phyloP scores from a whole-genome alignment of 2,329 filamentous ascomycete genomes.

The Pseudogymnoascus pannorum region DNA sequence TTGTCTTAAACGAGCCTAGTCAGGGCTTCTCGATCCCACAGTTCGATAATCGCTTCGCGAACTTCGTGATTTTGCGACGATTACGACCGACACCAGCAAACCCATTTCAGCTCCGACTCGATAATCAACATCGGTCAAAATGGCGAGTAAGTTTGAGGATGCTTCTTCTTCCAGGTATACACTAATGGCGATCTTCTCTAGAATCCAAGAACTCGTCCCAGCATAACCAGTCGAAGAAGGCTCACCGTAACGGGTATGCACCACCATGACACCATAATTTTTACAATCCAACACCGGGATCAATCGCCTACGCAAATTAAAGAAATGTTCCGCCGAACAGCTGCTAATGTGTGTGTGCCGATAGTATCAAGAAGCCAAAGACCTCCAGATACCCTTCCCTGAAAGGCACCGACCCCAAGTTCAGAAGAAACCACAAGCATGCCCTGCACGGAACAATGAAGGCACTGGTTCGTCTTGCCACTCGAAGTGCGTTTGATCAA shows the following conservation, averaged over 20 bases:
- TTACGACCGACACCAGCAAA: conserved; percentile 9
- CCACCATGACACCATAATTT: conserved; percentile 1
- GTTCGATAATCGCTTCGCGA: conserved; percentile 9
- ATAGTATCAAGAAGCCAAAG: conserved; percentile 99
- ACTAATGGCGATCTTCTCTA: conserved; percentile 33
- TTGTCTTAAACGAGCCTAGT: conserved; percentile 9
- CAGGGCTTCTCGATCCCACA: conserved; percentile 9
- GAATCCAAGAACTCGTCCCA: conserved; percentile 99
- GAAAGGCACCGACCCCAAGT: conserved; percentile 98
- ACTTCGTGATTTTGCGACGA: conserved; percentile 9
- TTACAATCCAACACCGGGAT: not conserved
- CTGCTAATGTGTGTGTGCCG: not conserved
- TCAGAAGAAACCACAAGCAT: conserved; percentile 99
- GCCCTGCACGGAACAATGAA: conserved; percentile 98
- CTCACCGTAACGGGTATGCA: conserved; percentile 96
- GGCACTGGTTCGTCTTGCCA: conserved; percentile 69
- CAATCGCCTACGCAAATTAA: not conserved
- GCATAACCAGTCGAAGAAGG: conserved; percentile 98
- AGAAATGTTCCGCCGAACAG: not conserved
- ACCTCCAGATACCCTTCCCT: conserved; percentile 97
- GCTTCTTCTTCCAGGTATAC: not conserved
- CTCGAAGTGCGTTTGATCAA: not conserved
- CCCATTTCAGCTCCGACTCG: conserved; percentile 8
- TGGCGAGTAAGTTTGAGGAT: conserved; percentile 56
- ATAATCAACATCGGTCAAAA: conserved; percentile 39